Conservation (phyloP, 768 basidiomycete species). For the Omphalotus guepiniiformis region DNA sequence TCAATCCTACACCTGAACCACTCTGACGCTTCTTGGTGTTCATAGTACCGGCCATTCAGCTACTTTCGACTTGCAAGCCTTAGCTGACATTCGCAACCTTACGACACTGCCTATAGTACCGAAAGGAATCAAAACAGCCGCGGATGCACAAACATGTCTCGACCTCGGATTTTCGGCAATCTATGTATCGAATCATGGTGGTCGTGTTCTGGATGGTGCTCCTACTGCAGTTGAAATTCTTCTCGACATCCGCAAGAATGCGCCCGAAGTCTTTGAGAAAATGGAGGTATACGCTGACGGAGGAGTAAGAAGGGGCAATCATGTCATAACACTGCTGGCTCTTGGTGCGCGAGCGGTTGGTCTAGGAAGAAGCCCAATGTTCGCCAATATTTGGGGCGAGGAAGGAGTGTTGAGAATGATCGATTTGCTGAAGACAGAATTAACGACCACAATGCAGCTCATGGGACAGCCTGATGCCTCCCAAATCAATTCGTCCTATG, state of each 20-base stretch:
- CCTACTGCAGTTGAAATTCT: conserved; percentile 35
- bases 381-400: conserved; percentile 33
- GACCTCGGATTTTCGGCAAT: conserved; percentile 35
- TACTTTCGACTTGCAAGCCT: conserved; percentile 18
- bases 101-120: conserved; percentile 24
- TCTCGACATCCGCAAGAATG: conserved; percentile 32
- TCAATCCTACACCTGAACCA: not conserved
- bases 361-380: conserved; percentile 34
- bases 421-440: conserved; percentile 16
- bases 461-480: conserved; percentile 20
- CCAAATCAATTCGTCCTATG: conserved; percentile 19
- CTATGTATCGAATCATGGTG: conserved; percentile 36
- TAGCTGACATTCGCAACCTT: conserved; percentile 20
- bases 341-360: conserved; percentile 40
- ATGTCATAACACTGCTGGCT: conserved; percentile 38
- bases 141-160: conserved; percentile 29
- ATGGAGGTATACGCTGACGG: conserved; percentile 44
- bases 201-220: conserved; percentile 33
- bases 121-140: conserved; percentile 25
- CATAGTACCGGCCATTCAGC: conserved; percentile 20
- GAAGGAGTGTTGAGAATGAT: conserved; percentile 24
- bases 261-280: conserved; percentile 33
- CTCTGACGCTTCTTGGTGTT: not conserved
- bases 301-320: conserved; percentile 41
- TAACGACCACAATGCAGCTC: conserved; percentile 19